phyloP scores from a whole-genome alignment of 2,329 filamentous ascomycete species.

The Fusarium udum region DNA sequence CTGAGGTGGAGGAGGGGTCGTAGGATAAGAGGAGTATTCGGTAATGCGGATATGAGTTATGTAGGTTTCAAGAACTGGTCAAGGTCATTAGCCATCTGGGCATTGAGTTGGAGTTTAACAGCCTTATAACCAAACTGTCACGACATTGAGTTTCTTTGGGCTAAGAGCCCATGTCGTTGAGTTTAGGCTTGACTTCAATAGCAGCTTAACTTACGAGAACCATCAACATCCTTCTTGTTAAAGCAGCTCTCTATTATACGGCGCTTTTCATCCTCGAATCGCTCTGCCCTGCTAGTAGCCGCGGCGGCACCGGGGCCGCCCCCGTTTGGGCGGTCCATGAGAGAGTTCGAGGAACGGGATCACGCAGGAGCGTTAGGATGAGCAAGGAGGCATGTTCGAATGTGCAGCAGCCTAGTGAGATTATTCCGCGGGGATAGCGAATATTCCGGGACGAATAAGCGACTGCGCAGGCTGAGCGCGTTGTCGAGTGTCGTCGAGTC shows the following conservation, averaged over 20 bases:
- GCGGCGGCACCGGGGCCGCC: slow-evolving; percentile 48
- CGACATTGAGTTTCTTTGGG: neutral
- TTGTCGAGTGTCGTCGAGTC: neutral
- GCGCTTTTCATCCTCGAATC: slow-evolving; percentile 95
- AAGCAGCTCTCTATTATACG: slow-evolving; percentile 97
- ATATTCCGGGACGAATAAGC: neutral
- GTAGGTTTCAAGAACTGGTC: slow-evolving; percentile 77
- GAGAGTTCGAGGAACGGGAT: slow-evolving; percentile 34
- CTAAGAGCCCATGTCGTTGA: neutral
- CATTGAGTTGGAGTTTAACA: neutral
- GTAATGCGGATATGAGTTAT: slow-evolving; percentile 95
- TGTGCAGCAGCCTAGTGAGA: slow-evolving; percentile 3
- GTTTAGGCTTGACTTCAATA: slow-evolving; percentile 19
- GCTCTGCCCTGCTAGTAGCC: slow-evolving; percentile 69
- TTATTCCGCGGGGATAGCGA: neutral
- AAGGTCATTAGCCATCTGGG: slow-evolving; percentile 7
- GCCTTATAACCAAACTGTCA: neutral
- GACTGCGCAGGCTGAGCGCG: slow-evolving; percentile 10
- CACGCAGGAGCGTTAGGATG: slow-evolving; percentile 39
- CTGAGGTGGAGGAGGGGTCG: slow-evolving; percentile 83
- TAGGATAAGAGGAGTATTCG: slow-evolving; percentile 86
- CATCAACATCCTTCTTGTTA: slow-evolving; percentile 86
- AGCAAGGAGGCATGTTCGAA: slow-evolving; percentile 45
- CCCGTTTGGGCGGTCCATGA: slow-evolving; percentile 54
- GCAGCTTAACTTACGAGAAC: slow-evolving; percentile 72